Percentiles rank a stretch among this genome's conserved stretches.
phyloP scores from a whole-genome alignment of 2,329 filamentous ascomycete species.

The Fusarium incarnatum region DNA sequence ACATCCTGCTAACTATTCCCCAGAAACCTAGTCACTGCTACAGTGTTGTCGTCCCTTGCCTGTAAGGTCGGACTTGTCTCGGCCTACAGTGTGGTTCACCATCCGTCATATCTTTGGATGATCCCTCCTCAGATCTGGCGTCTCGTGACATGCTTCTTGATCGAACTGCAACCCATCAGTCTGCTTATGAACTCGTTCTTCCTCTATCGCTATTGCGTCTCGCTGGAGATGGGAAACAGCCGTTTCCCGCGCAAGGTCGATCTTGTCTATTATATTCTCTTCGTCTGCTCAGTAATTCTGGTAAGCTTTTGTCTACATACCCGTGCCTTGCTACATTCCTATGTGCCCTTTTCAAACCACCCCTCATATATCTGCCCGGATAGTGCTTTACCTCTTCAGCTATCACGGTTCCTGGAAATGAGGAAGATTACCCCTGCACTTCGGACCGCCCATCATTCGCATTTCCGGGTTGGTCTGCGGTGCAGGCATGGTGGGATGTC shows the following conservation, averaged over 20 bases:
- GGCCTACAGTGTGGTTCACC: constrained; percentile 62
- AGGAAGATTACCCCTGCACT: constrained; percentile 82
- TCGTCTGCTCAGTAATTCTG: constrained; percentile 77
- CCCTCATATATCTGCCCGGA: constrained; percentile 81
- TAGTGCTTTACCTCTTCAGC: constrained; percentile 73
- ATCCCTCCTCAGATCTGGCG: constrained; percentile 61
- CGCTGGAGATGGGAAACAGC: constrained; percentile 76
- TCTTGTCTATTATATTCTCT: constrained; percentile 82
- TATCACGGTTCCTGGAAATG: constrained; percentile 87
- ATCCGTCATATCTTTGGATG: constrained; percentile 63
- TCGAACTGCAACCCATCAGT: constrained; percentile 54
- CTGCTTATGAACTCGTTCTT: constrained; percentile 81
- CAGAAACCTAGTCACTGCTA: constrained; percentile 74
- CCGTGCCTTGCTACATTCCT: constrained; percentile 36
- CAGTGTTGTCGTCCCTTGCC: constrained; percentile 70
- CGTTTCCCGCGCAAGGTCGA: constrained; percentile 82
- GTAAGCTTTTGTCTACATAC: constrained; percentile 69
- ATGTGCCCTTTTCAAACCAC: constrained; percentile 40
- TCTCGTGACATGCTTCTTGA: constrained; percentile 56
- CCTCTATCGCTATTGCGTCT: constrained; percentile 80
- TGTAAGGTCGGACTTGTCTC: constrained; percentile 67
- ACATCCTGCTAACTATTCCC: constrained; percentile 36
- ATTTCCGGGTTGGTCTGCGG: constrained; percentile 71
- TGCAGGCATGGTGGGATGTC: constrained; percentile 82
- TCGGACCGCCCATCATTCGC: constrained; percentile 73